Percentiles rank a stretch among this genome's conserved stretches.
These are phyloP conservation scores for Candolleomyces aberdarensis DNA, from an alignment of 768 basidiomycete species.

Conservation along the genomic window DNA sequence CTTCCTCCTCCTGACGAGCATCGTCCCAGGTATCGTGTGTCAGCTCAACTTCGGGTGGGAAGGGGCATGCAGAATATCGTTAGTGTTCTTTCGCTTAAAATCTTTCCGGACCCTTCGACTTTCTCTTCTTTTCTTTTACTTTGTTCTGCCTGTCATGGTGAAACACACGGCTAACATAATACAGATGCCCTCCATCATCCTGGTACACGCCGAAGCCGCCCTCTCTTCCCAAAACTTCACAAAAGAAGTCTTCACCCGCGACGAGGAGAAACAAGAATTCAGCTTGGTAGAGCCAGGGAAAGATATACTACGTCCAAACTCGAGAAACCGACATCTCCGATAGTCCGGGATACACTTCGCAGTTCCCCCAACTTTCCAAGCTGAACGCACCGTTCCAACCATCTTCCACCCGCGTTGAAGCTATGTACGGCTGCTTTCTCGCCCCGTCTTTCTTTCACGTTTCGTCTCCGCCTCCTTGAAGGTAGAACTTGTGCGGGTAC, in stretches of 20 bases:
- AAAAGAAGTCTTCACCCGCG: constrained; percentile 36
- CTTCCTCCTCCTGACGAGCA: constrained; percentile 37
- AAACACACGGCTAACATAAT: too few species aligned
- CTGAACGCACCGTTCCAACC: too few species aligned
- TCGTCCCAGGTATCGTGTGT: constrained; percentile 46
- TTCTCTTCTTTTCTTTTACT: background rate
- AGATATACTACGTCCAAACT: constrained; percentile 6
- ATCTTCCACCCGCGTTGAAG: too few species aligned
- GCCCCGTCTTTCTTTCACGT: too few species aligned
- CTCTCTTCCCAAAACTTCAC: constrained; percentile 37
- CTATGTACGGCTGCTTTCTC: too few species aligned
- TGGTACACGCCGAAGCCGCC: constrained; percentile 37
- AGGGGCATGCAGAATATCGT: constrained; percentile 57
- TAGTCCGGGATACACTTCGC: background rate
- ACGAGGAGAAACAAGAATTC: constrained; percentile 12
- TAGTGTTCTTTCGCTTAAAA: constrained; percentile 17
- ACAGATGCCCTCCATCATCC: background rate
- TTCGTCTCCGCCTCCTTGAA: too few species aligned
- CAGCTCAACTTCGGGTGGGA: constrained; percentile 48
- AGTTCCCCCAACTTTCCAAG: too few species aligned
- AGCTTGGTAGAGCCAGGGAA: background rate
- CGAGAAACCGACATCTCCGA: background rate
- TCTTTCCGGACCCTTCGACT: background rate
- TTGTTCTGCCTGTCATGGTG: background rate
- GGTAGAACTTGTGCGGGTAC: too few species aligned